A percentile compares a stretch with the other conserved stretches of the same genome.
Evolutionary conservation across 192 early-diverging fungal species (phyloP).

Genomic region (Podila verticillata): DNA sequence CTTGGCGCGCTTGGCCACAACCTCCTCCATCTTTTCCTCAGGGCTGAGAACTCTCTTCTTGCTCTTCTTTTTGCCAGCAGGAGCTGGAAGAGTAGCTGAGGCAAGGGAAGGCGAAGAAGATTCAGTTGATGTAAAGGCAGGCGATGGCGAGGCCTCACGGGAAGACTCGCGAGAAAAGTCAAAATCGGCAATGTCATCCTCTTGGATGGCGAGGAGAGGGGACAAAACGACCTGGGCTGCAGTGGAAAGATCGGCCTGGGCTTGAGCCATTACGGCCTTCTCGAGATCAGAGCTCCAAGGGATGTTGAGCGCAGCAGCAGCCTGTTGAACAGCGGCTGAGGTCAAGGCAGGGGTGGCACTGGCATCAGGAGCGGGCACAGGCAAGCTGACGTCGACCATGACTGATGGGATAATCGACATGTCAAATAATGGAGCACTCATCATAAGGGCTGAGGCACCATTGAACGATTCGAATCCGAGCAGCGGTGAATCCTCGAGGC

Average conservation of each 20-base stretch:
- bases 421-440: conserved; percentile 34
- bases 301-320: conserved; percentile 50
- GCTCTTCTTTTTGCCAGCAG: conserved; percentile 10
- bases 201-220: conserved; percentile 10
- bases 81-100: background rate
- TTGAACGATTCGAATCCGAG: conserved; percentile 48
- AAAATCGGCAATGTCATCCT: conserved; percentile 22
- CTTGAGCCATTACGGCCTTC: conserved; percentile 45
- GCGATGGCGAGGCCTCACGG: conserved; percentile 7
- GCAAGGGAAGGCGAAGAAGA: conserved; percentile 1
- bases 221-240: conserved; percentile 16
- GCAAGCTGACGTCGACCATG: background rate
- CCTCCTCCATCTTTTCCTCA: conserved; percentile 52
- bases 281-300: conserved; percentile 45
- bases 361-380: background rate
- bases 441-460: conserved; percentile 3
- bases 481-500: conserved; percentile 37
- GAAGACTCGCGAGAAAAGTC: conserved; percentile 3
- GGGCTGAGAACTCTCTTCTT: conserved; percentile 44
- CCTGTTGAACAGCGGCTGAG: conserved; percentile 46
- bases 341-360: conserved; percentile 16
- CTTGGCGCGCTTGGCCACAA: conserved; percentile 67
- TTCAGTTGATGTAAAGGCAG: conserved; percentile 1
- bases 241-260: conserved; percentile 7
- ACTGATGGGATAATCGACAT: conserved; percentile 19